Percentiles rank a stretch among this genome's conserved stretches.
Conservation (phyloP, 2,329 filamentous ascomycete genomes). For the Aspergillus sp. region DNA sequence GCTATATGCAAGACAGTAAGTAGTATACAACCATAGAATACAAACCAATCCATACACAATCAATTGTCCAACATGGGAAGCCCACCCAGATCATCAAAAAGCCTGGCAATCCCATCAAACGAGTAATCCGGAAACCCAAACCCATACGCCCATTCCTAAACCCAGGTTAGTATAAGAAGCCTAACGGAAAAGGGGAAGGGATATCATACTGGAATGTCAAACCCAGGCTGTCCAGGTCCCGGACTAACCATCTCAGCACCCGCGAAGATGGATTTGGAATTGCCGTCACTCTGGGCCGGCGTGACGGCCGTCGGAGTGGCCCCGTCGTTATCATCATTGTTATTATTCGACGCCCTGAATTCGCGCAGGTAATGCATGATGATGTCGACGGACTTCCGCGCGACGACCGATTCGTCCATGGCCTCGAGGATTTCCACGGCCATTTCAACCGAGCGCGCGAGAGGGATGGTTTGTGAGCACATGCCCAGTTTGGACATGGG, state of each 20-base stretch:
- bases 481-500: constrained; percentile 25
- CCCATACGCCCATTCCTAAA: constrained; percentile 26
- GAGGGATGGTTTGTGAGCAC: constrained; percentile 19
- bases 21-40: neutral
- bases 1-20: no score
- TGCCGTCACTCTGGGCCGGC: neutral
- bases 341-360: constrained; percentile 12
- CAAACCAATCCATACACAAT: neutral
- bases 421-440: constrained; percentile 34
- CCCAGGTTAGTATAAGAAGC: neutral
- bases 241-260: constrained; percentile 2
- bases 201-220: constrained; percentile 22
- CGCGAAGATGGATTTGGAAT: no score
- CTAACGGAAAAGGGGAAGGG: neutral
- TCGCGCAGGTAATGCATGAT: constrained; percentile 26
- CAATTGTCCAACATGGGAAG: constrained; percentile 23
- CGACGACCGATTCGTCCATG: constrained; percentile 37
- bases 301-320: neutral
- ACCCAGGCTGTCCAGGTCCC: constrained; percentile 8
- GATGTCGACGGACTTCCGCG: constrained; percentile 31
- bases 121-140: constrained; percentile 32
- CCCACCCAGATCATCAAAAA: constrained; percentile 28
- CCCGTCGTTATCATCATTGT: neutral
- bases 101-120: constrained; percentile 26
- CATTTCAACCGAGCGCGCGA: constrained; percentile 27